Conservation (phyloP, 495 filamentous ascomycete species). For the Rhypophila decipiens region DNA sequence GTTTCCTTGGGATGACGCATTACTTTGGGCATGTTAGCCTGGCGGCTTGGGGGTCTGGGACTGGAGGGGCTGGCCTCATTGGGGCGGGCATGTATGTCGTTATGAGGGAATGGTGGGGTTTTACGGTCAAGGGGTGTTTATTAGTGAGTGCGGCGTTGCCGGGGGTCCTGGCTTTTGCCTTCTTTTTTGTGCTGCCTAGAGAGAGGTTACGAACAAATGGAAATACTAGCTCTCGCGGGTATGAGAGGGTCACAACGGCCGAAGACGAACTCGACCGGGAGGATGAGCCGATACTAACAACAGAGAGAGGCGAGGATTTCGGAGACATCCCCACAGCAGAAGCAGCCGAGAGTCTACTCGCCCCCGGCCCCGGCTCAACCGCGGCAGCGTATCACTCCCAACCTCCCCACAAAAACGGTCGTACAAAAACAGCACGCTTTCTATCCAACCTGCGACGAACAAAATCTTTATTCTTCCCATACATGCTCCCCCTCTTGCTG, state of each 20-base stretch:
- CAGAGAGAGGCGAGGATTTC: too few relatives aligned
- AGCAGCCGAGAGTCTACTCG: conserved; percentile 32
- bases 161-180: conserved; percentile 73
- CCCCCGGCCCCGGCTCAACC: conserved; percentile 23
- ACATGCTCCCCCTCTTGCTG: conserved; percentile 83
- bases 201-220: neutral
- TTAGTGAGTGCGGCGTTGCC: conserved; percentile 73
- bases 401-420: conserved; percentile 18
- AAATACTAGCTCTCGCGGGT: conserved; percentile 23
- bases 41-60: conserved; percentile 89
- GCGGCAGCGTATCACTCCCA: conserved; percentile 15
- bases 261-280: conserved; percentile 30
- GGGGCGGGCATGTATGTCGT: conserved; percentile 84
- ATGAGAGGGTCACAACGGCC: conserved; percentile 35
- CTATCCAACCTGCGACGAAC: conserved; percentile 36
- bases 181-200: conserved; percentile 54
- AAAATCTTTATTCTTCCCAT: conserved; percentile 42
- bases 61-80: conserved; percentile 80
- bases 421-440: too few relatives aligned
- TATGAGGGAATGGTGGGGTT: conserved; percentile 68
- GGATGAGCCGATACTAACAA: too few relatives aligned
- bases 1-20: conserved; percentile 85
- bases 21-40: conserved; percentile 88
- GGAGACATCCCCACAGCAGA: conserved; percentile 17
- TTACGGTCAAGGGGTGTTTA: conserved; percentile 64